phyloP scores from a whole-genome alignment of 129 eudicot genomes.

The Helianthus tuberosus region DNA sequence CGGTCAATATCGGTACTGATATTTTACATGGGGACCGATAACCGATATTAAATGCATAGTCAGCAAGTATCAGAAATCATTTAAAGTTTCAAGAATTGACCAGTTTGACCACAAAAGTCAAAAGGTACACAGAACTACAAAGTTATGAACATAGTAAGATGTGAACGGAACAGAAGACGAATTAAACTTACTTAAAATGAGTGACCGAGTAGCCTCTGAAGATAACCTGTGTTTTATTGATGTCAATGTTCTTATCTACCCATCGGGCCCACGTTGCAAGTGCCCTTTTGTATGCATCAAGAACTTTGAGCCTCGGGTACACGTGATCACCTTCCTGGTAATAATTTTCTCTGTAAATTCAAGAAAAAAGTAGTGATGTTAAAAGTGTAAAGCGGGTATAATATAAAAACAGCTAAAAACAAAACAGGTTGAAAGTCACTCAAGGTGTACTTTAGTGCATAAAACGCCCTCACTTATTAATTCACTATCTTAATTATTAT shows the following conservation, averaged over 20 bases:
- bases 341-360: slow-evolving; percentile 74
- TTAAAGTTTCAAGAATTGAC: background rate
- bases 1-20: too few species aligned
- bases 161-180: slow-evolving; percentile 3
- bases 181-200: slow-evolving; percentile 71
- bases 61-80: background rate
- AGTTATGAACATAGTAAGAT: slow-evolving; percentile 3
- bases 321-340: slow-evolving; percentile 91
- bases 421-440: background rate
- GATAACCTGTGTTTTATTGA: slow-evolving; percentile 54
- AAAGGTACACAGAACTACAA: background rate
- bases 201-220: slow-evolving; percentile 91
- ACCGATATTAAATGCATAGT: too few species aligned
- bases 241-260: slow-evolving; percentile 74
- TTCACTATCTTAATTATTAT: background rate
- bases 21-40: too few species aligned
- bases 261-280: slow-evolving; percentile 89
- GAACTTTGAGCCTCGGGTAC: slow-evolving; percentile 85
- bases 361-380: background rate
- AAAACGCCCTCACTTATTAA: background rate
- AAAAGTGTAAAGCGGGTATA: background rate
- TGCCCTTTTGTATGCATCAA: slow-evolving; percentile 83
- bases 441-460: background rate
- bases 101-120: slow-evolving; percentile 6
- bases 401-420: background rate